Evolutionary conservation across 2,329 filamentous ascomycete genomes (phyloP), one percentile per base, ranked within the genome.

Genomic region (Claviceps sp.): DNA sequence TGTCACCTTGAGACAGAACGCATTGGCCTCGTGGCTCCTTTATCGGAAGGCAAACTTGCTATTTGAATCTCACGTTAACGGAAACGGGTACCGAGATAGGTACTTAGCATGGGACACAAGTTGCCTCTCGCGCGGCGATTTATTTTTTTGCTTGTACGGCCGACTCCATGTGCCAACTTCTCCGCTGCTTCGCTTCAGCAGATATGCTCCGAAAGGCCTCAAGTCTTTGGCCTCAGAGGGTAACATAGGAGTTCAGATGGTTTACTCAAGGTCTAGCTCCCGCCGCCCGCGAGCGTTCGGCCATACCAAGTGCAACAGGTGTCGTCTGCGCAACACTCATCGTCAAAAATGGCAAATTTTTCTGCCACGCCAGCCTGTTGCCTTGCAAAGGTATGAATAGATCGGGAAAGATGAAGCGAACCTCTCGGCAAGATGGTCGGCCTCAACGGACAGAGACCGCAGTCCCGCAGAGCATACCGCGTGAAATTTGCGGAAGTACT

Each of bases 401-500:
- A 5, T 17, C 20, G 13, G 66, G 67, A 66, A 71, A 64, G 60
- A 55, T 55, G 63, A 71, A 71, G 69, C 69, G 68, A 70, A 65
- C 59, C 58, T 59, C 66, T 64, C 48, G 59, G 62, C 62, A 62
- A 63, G 57, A 16, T 37, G 37, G 49, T 11, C 34, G 37, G 29
- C 46, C 48, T 37, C 51, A 52, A 50, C 23, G n/a, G 49, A 22
- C 26, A 49, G 39, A n/a, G 9, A 40, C 22, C 45, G 36, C 26
- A 23, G 22, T 34, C 17, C 13, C 22, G 34, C 43, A 36, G 20
- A 22, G 45, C 20, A 36, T 39, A 36, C 44, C 29, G 29, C 17
- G 22, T 34, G 38, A 29, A 46, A 39, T 38, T 17, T 34, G 20
- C 17, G 16, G 22, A 47, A 39, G 13, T 40, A n/a, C 47, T 39